Conservation (phyloP, 169 alveolate species). For the Amoebophrya sp. region DNA sequence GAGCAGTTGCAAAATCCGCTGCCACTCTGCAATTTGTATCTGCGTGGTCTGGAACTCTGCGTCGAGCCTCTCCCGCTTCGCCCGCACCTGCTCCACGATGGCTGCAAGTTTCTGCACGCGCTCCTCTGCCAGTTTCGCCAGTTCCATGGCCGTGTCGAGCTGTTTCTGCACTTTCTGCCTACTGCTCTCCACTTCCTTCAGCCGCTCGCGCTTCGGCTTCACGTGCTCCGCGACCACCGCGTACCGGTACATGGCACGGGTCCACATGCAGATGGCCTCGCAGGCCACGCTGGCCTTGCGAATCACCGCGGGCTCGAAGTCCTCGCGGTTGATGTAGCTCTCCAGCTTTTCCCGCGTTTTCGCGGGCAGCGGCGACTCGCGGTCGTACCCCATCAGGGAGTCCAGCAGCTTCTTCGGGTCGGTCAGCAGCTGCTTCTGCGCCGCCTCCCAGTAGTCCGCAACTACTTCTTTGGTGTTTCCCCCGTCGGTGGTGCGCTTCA, state of each 20-base stretch:
- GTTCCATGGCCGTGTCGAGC: not conserved
- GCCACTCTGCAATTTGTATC: too few relatives aligned
- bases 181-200: not conserved
- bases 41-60: too few relatives aligned
- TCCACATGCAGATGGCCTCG: constrained; percentile 71
- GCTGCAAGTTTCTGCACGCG: not conserved
- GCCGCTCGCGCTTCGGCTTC: not conserved
- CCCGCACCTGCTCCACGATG: not conserved
- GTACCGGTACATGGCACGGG: constrained; percentile 65
- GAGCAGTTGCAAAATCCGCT: too few relatives aligned
- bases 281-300: constrained; percentile 66
- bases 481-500: too few relatives aligned
- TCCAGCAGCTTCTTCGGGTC: constrained; percentile 61
- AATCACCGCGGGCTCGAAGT: constrained; percentile 62
- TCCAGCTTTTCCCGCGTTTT: constrained; percentile 52
- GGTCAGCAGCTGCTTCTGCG: constrained; percentile 46
- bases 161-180: not conserved
- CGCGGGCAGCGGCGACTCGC: constrained; percentile 53
- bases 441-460: constrained; percentile 63
- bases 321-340: constrained; percentile 54
- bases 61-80: too few relatives aligned
- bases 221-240: not conserved
- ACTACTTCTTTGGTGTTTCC: too few relatives aligned
- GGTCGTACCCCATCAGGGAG: constrained; percentile 56
- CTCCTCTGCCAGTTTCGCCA: not conserved